phyloP scores from a whole-genome alignment of 805 yeast genomes.

The Candida boleticola region DNA sequence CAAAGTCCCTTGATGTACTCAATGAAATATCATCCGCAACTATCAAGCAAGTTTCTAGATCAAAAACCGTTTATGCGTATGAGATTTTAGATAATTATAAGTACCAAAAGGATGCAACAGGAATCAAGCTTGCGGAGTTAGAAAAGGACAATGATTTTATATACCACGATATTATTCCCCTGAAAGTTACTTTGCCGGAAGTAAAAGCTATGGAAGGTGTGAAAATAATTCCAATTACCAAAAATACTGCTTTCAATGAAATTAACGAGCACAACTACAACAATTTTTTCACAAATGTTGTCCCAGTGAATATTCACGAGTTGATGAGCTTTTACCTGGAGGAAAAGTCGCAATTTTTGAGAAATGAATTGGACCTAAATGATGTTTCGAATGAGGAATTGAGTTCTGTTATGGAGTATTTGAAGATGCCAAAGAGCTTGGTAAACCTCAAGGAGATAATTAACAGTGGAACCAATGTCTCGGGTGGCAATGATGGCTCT shows the following conservation, averaged over 20 bases:
- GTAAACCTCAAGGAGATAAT: constrained; percentile 49
- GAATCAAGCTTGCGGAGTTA: constrained; percentile 40
- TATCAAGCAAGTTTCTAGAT: constrained; percentile 22
- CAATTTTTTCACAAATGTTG: constrained; percentile 71
- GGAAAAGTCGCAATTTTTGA: constrained; percentile 72
- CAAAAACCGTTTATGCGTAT: constrained; percentile 26
- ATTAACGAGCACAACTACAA: constrained; percentile 37
- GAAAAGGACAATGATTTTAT: constrained; percentile 87
- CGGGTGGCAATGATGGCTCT: constrained; percentile 11
- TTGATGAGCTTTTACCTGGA: constrained; percentile 85
- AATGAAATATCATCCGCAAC: constrained; percentile 28
- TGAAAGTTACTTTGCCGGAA: constrained; percentile 55
- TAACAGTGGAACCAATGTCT: constrained; percentile 9
- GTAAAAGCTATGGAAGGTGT: constrained; percentile 70
- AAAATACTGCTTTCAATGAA: constrained; percentile 41
- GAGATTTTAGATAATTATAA: constrained; percentile 41
- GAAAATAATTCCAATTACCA: constrained; percentile 53
- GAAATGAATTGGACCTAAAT: constrained; percentile 70
- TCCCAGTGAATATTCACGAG: constrained; percentile 87
- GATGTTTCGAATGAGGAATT: constrained; percentile 81
- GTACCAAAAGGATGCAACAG: constrained; percentile 39
- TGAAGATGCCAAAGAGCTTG: constrained; percentile 69
- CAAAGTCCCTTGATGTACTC: constrained; percentile 47
- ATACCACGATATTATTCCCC: constrained; percentile 77
- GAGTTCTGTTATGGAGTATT: constrained; percentile 73